Evolutionary conservation across 2,329 filamentous ascomycete species (phyloP), one percentile per base, ranked within the genome.

Genomic region (Corynespora cassiicola): DNA sequence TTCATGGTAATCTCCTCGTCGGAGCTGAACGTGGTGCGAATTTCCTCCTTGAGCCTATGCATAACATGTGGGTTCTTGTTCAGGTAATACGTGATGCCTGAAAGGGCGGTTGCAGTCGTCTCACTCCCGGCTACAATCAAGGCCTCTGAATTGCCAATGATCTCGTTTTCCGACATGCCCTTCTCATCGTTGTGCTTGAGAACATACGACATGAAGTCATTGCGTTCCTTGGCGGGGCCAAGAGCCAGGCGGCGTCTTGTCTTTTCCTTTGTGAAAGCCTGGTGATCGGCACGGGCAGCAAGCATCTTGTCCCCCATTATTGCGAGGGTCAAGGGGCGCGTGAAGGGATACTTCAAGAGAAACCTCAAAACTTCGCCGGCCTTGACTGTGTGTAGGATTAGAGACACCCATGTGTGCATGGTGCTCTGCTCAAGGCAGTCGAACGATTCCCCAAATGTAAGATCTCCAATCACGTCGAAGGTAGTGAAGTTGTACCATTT

Each of bases 121-220:
- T 73, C 69, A 35, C 56, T 64, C 1, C 68, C 71, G 5, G 67
- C 70, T 5, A 66, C 26, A 19, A 70, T 65, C 6, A 71, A 5
- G 60, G 66, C 54, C 4, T 51, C 50, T 2, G 31, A 27, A 16
- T 47, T 45, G 10, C 25, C 41, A 10, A 68, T 50, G 39, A 73
- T 65, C 29, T 73, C 61, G 1, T 27, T 34, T 15, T 35, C 29
- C 3, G 25, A n/a, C 21, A 58, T 20, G 0, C 36, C 47, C 8
- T 8, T 24, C n/a, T n/a, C 22, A n/a, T 24, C 22, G 22, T 8
- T n/a, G 8, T n/a, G 22, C 8, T 24, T n/a, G n/a, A n/a, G n/a
- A n/a, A n/a, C n/a, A n/a, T n/a, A n/a, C n/a, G n/a, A n/a, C n/a
- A n/a, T n/a, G n/a, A n/a, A n/a, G n/a, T n/a, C n/a, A n/a, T n/a